Evolutionary conservation across 129 eudicot species (phyloP).

Genomic region (Escallonia rubra): DNA sequence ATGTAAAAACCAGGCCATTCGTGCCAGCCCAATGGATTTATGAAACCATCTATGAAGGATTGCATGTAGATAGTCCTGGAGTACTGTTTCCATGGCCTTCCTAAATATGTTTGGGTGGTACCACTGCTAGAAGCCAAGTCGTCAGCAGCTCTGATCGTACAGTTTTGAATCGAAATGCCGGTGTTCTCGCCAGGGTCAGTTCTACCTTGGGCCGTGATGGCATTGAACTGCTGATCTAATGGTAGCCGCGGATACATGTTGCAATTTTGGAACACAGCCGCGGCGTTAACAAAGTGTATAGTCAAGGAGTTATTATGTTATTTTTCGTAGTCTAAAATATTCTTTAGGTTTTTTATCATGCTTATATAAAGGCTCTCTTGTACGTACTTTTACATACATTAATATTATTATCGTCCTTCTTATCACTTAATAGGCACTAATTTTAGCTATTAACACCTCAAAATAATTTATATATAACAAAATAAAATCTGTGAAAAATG

Average conservation of each 20-base stretch:
- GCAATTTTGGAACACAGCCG: conserved; percentile 69
- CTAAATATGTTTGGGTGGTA: conserved; percentile 48
- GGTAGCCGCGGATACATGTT: conserved; percentile 77
- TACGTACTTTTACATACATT: too few species aligned
- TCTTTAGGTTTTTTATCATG: too few species aligned
- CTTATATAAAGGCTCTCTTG: too few species aligned
- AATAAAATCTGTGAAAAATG: too few species aligned
- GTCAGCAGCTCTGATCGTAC: conserved; percentile 49
- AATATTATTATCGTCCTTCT: too few species aligned
- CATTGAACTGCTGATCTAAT: conserved; percentile 58
- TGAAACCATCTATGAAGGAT: conserved; percentile 42
- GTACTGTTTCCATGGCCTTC: conserved; percentile 88
- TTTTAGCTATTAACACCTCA: too few species aligned
- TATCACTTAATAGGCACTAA: too few species aligned
- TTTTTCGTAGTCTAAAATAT: too few species aligned
- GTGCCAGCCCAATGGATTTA: conserved; percentile 60
- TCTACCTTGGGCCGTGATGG: conserved; percentile 86
- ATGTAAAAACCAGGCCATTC: conserved; percentile 71
- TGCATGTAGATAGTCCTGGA: conserved; percentile 72
- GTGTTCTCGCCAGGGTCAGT: conserved; percentile 86
- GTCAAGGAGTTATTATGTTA: too few species aligned
- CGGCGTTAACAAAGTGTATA: conserved; percentile 61
- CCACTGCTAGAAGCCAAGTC: conserved; percentile 41
- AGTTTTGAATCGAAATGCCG: conserved; percentile 59
- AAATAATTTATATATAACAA: too few species aligned